Evolutionary conservation across 495 filamentous ascomycete species (phyloP).

Genomic region (Talaromyces stipitatus): DNA sequence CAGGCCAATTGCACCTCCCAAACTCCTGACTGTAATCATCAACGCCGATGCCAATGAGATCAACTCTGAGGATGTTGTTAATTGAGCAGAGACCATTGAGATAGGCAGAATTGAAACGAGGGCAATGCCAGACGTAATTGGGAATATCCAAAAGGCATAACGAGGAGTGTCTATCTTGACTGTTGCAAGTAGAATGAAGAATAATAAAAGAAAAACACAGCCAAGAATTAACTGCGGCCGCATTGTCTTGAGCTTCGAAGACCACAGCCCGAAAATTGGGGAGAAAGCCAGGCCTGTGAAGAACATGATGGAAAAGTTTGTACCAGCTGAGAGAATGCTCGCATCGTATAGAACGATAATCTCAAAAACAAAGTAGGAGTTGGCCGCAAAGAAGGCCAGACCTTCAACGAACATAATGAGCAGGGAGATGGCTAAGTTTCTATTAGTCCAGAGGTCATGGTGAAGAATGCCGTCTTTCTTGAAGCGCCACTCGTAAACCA

Average conservation of each 20-base stretch:
- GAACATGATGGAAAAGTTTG: not conserved
- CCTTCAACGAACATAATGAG: not conserved
- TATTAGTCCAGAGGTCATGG: not conserved
- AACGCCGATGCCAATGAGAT: not conserved
- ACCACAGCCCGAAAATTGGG: not conserved
- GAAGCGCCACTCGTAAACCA: not conserved
- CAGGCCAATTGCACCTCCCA: conserved; percentile 46
- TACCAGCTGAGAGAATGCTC: not conserved
- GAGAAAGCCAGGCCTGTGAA: not conserved
- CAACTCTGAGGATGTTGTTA: not conserved
- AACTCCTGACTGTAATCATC: conserved; percentile 26
- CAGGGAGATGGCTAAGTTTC: not conserved
- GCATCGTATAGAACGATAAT: not conserved
- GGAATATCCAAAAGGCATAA: not conserved
- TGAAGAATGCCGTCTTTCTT: not conserved
- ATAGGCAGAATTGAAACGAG: not conserved
- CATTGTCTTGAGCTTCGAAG: not conserved
- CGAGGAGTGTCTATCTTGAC: not conserved
- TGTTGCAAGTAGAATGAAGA: not conserved
- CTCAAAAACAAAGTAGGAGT: not conserved
- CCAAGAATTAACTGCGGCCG: not conserved
- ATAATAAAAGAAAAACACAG: not conserved
- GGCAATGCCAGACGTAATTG: not conserved
- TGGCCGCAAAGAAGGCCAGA: not conserved
- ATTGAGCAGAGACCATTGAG: not conserved